Percentiles rank a stretch among this genome's conserved stretches.
Conservation (phyloP, 2,329 filamentous ascomycete genomes). For the Karstenula rhodostoma region DNA sequence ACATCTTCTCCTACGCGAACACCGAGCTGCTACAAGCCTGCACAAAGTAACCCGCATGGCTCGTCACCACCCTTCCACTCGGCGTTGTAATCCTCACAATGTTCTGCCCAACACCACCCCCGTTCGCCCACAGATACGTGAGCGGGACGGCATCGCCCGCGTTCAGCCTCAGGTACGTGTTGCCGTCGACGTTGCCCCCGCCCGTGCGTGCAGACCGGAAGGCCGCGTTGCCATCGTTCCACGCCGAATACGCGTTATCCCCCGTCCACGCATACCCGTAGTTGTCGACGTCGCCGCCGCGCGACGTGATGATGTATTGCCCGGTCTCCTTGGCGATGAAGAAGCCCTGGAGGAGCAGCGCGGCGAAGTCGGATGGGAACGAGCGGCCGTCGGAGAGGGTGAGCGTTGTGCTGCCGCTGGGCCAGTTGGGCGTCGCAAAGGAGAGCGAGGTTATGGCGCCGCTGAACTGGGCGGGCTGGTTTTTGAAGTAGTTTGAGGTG, state of each 20-base stretch:
- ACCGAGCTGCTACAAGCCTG: background rate
- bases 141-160: background rate
- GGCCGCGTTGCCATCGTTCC: background rate
- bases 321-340: slow-evolving; percentile 1
- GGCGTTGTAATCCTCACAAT: background rate
- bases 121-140: background rate
- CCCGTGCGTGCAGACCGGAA: background rate
- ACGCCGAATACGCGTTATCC: background rate
- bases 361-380: background rate
- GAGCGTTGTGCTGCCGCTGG: background rate
- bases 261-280: background rate
- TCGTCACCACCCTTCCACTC: background rate
- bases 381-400: background rate
- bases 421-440: background rate
- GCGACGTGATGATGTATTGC: background rate
- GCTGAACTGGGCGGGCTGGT: background rate
- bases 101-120: background rate
- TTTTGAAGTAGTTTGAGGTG: background rate
- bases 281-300: background rate
- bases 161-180: background rate
- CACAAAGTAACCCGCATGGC: background rate
- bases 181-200: background rate
- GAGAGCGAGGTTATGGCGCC: background rate
- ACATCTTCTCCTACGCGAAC: background rate
- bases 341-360: background rate